Percentiles rank a stretch among this genome's conserved stretches.
These are phyloP conservation scores for Capsicum chinense DNA, from an alignment of 257 asterid genomes.

Conservation along the genomic window DNA sequence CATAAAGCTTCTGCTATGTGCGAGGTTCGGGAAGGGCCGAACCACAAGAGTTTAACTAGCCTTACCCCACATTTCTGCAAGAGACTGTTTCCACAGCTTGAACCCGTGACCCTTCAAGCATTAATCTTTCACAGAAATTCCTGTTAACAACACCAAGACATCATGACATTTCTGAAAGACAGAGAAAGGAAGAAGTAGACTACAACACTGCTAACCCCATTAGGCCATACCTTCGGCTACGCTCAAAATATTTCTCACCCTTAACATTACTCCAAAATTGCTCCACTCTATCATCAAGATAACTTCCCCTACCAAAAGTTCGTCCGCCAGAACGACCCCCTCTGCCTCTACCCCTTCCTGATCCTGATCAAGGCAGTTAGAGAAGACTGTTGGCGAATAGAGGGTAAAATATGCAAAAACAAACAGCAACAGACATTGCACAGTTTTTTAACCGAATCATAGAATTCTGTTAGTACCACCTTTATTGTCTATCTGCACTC, in stretches of 20 bases:
- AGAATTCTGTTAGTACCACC: background rate
- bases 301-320: conserved; percentile 52
- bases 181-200: too few species aligned
- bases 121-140: background rate
- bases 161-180: too few species aligned
- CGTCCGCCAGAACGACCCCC: conserved; percentile 63
- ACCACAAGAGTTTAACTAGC: too few species aligned
- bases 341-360: conserved; percentile 63
- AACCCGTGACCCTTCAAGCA: background rate
- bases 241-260: background rate
- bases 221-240: too few species aligned
- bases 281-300: conserved; percentile 32
- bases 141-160: background rate
- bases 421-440: background rate
- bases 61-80: too few species aligned
- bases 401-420: conserved; percentile 1
- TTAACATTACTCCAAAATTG: conserved; percentile 6
- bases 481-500: conserved; percentile 12
- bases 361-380: conserved; percentile 51
- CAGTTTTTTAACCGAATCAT: background rate
- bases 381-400: conserved; percentile 13
- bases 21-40: too few species aligned
- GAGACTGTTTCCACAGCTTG: too few species aligned
- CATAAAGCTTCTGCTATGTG: too few species aligned
- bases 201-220: too few species aligned